Evolutionary conservation across 345 rosid genomes (phyloP).

Genomic region (Theobroma cacao): DNA sequence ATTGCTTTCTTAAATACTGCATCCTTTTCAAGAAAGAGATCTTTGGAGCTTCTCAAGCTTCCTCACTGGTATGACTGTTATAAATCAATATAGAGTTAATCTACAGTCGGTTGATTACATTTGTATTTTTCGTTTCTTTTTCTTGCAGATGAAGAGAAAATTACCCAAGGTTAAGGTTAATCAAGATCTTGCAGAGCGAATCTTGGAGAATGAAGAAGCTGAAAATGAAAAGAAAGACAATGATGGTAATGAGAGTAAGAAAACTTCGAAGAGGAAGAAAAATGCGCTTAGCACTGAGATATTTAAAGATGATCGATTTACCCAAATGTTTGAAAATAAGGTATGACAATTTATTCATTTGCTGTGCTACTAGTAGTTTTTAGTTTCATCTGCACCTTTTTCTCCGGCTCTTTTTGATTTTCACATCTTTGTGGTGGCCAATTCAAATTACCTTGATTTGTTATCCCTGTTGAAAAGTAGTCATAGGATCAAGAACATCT

Average conservation of each 20-base stretch:
- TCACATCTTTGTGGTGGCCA: background rate
- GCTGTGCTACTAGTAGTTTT: background rate
- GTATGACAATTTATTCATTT: conserved; percentile 31
- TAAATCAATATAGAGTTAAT: background rate
- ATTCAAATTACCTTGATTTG: background rate
- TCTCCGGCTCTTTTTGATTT: background rate
- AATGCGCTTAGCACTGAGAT: conserved; percentile 37
- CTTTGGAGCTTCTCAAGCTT: background rate
- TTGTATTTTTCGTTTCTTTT: conserved; percentile 2
- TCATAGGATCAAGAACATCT: background rate
- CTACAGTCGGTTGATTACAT: background rate
- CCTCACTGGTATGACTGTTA: background rate
- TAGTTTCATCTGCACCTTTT: background rate
- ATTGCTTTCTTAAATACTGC: background rate
- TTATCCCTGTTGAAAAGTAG: background rate
- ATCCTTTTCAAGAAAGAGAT: background rate
- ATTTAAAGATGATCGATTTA: conserved; percentile 63
- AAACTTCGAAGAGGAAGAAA: conserved; percentile 74
- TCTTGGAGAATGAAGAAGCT: conserved; percentile 53
- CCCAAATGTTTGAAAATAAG: conserved; percentile 49
- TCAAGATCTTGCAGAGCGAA: conserved; percentile 54
- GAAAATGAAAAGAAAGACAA: conserved; percentile 46
- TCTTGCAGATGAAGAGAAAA: conserved; percentile 57
- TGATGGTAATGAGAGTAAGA: conserved; percentile 54
- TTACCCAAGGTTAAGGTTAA: conserved; percentile 83